Base-by-base conservation (phyloP, 257 asterid species). In the Forsythia viridissima region DNA sequence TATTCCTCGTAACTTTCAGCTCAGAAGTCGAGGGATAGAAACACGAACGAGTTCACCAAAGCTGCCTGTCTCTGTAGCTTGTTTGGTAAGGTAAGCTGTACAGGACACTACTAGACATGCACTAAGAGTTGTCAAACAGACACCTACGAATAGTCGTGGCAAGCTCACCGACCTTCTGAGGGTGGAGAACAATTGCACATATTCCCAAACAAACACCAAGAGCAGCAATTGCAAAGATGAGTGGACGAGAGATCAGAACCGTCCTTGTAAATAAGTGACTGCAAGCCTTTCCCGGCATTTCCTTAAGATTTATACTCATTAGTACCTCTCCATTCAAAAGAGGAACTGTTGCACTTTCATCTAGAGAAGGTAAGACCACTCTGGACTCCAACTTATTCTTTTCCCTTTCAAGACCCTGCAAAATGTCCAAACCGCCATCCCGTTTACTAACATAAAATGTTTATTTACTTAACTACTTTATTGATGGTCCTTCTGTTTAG, bases 161-260 rank as follows among this genome's bases (percentile, higher is more conserved):
- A 0, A 96, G 72, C 77, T 72, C 88, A 75, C 84, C 77, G 8
- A 87, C 88, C 85, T 82, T 83, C 39, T 57, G 88, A 21, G 96
- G 99, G 83, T 93, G 99, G 77, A 96, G 79, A 38, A 84, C 72
- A 34, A 84, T 88, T 8, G 89, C 88, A 70, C 97, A 96, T 8
- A 93, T 75, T 70, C 97, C 98, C 41, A 85, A 88, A 76, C 99
- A 96, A 46, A 92, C 83, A 24, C 93, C 84, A 20, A 88, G 68
- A 12, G 88, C 93, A 30, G 89, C 59, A 6, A 87, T 76, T 0
- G 81, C 83, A 72, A 82, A 75, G 51, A 90, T 42, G 41, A 92
- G 88, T 37, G 87, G 87, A 6, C 93, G 90, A 43, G 91, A 85
- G 20, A 85, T 83, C 61, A 83, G 63, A 24, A 81, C 42, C 0